These are phyloP conservation scores for Endocalyx cinctus DNA, from an alignment of 2,329 filamentous ascomycete species.

Conservation along the genomic window DNA sequence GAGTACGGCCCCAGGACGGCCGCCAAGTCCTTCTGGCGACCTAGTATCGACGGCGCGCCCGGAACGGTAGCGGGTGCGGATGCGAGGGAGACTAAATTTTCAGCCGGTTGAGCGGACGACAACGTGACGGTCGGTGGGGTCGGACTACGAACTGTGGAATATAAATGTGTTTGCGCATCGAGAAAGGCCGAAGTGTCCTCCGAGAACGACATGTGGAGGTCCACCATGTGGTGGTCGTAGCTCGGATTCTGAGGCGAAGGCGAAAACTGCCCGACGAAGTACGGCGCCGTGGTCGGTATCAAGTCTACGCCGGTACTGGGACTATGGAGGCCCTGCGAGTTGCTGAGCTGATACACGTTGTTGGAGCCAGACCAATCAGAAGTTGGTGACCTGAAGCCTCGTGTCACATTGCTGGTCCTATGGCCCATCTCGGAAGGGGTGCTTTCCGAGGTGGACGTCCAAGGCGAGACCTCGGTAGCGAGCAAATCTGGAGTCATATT, in stretches of 20 bases:
- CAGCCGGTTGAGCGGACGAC: constrained; percentile 42
- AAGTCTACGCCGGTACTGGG: constrained; percentile 19
- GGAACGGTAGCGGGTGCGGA: too few species aligned
- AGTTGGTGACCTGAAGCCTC: constrained; percentile 19
- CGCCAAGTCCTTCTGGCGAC: constrained; percentile 36
- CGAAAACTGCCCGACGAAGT: constrained; percentile 23
- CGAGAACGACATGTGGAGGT: constrained; percentile 31
- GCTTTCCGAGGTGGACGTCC: constrained; percentile 42
- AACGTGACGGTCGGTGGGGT: constrained; percentile 40
- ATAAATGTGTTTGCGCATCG: constrained; percentile 32
- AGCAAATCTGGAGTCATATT: constrained; percentile 27
- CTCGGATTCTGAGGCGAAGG: constrained; percentile 23
- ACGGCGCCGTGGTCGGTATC: constrained; percentile 20
- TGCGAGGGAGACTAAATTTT: constrained; percentile 44
- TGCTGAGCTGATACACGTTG: constrained; percentile 11
- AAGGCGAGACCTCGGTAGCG: constrained; percentile 33
- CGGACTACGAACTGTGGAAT: constrained; percentile 44
- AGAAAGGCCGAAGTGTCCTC: constrained; percentile 29
- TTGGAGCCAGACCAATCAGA: constrained; percentile 17
- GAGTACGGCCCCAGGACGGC: constrained; percentile 31
- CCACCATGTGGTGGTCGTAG: constrained; percentile 32
- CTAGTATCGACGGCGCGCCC: constrained; percentile 32
- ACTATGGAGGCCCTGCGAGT: constrained; percentile 14
- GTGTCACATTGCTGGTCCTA: constrained; percentile 10
- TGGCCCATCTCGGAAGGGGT: constrained; percentile 34